Evolutionary conservation across 768 basidiomycete species (phyloP).

Genomic region (Trametes gibbosa): DNA sequence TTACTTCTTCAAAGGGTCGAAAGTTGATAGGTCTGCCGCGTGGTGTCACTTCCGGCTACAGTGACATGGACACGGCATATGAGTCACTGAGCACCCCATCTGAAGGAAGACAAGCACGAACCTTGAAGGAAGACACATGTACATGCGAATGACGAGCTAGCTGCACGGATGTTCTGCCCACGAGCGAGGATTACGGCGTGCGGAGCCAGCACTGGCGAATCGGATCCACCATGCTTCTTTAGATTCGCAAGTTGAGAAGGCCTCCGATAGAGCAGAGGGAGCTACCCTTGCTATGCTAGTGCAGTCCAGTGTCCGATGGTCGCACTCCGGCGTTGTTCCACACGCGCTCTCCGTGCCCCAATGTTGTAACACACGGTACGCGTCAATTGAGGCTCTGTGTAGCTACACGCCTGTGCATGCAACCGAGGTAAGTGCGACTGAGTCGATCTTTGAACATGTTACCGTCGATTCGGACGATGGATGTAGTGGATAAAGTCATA

Average conservation of each 20-base stretch:
- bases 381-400: neutral
- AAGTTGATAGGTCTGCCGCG: too few relatives aligned
- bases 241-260: neutral
- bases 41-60: neutral
- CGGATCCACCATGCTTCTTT: neutral
- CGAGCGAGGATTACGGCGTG: neutral
- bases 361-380: too few relatives aligned
- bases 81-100: neutral
- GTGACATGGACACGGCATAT: neutral
- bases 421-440: constrained; percentile 9
- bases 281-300: neutral
- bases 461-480: neutral
- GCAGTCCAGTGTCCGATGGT: constrained; percentile 10
- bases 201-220: neutral
- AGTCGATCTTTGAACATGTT: neutral
- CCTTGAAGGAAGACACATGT: neutral
- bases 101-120: neutral
- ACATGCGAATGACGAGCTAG: neutral
- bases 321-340: constrained; percentile 19
- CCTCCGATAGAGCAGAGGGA: neutral
- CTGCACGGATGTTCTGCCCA: neutral
- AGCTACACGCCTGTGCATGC: neutral
- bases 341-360: neutral
- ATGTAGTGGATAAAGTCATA: neutral
- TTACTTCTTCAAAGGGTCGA: too few relatives aligned